Evolutionary conservation across 305 asterid genomes (phyloP), one percentile per base, ranked within the genome.

Genomic region (Fraxinus sp.): DNA sequence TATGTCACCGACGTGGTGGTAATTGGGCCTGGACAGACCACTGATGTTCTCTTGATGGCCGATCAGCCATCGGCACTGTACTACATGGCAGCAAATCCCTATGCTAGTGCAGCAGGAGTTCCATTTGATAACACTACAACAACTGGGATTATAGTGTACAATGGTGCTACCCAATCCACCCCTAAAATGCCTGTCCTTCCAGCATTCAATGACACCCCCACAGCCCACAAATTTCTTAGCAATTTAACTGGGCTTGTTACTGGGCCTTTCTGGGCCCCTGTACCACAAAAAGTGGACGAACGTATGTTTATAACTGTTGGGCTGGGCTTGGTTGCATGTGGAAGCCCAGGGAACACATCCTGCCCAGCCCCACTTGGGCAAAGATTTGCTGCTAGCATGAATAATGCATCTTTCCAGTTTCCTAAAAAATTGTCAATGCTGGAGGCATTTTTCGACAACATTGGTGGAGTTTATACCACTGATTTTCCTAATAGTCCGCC

Each of bases 1-100:
- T 92, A 89, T 83, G 72, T 9, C 72, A 91, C 94, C 9, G 93
- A 89, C 59, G 94, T 92, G 0, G 88, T 92, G 16, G 88, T 88
- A 6, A 39, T 84, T 7, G 92, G 90, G 0, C 93, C 97, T 10
- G 97, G 94, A 0, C 97, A 92, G 35, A 92, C 94, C 30, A 80
- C 88, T 73, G 97, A 92, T 30, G 92, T 89, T 43, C 89, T 92
- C 76, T 46, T 92, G 24, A 83, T 85, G 7, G 88, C 93, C 28
- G 84, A 91, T 7, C 91, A 87, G 84, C 32, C 82, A 0, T 85
- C 87, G 4, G 88, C 84, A 9, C 80, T 82, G 1, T 92, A 92
- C 87, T 91, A 91, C 90, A 92, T 92, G 92, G 93, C 92, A 0
- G 97, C 94, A 18, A 57, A 10, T 9, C 77, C 94, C 35, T 92